Percentiles rank a stretch among this genome's conserved stretches.
These are phyloP conservation scores for Dryas alaskensis DNA, from an alignment of 306 rosid species.

Conservation along the genomic window DNA sequence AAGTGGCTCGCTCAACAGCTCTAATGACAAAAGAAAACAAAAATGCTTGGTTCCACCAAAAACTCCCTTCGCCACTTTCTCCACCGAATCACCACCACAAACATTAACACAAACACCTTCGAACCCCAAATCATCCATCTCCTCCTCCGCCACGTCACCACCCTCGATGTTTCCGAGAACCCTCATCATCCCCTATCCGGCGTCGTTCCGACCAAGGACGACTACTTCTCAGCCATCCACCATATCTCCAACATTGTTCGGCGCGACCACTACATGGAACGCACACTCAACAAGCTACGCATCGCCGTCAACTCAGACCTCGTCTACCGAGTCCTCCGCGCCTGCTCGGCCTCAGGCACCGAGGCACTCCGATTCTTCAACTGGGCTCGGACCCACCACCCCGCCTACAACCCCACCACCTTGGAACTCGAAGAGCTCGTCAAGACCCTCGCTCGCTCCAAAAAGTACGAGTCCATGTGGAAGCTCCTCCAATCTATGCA, in stretches of 20 bases:
- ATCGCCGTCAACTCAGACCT: constrained; percentile 74
- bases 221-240: constrained; percentile 81
- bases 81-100: neutral
- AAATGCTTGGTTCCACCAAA: constrained; percentile 10
- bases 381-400: constrained; percentile 69
- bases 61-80: constrained; percentile 16
- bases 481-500: constrained; percentile 58
- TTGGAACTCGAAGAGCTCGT: constrained; percentile 79
- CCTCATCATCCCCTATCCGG: neutral
- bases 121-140: constrained; percentile 1
- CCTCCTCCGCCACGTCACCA: constrained; percentile 13
- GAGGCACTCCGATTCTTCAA: constrained; percentile 86
- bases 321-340: constrained; percentile 84
- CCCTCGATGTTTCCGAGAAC: constrained; percentile 1
- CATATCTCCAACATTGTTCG: constrained; percentile 83
- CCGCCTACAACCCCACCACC: constrained; percentile 71
- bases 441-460: constrained; percentile 60
- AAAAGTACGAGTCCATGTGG: constrained; percentile 82
- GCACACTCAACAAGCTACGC: constrained; percentile 85
- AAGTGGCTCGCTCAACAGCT: too few relatives aligned
- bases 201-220: constrained; percentile 41
- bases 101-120: neutral
- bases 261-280: constrained; percentile 86
- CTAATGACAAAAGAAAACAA: neutral
- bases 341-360: constrained; percentile 54